Evolutionary conservation across 2,329 filamentous ascomycete genomes (phyloP), one percentile per base, ranked within the genome.

Genomic region (Claviceps sp.): DNA sequence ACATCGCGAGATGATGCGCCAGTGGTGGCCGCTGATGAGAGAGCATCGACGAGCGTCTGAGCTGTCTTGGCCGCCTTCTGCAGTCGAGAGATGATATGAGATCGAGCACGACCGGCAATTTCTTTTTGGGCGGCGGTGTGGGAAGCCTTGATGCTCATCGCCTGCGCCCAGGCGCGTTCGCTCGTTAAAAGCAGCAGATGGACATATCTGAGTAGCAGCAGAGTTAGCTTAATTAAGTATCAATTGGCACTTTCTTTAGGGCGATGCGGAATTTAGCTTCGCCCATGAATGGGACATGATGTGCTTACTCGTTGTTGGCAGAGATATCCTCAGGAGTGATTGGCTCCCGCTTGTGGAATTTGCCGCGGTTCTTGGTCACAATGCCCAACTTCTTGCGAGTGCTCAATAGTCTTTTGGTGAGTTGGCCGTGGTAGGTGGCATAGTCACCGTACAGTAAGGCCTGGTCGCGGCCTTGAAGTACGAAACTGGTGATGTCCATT

Each of bases 131-230:
- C 88, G 60, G 86, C 78, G 41, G 87, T 80, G 65, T 94, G 88
- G 19, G 81, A 74, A 4, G 88, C 80, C 69, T 95, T 96, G 77
- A 96, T 89, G 64, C 86, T 82, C 89, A 97, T 94, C 53, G 90
- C 91, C 67, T 95, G 85, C 40, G 93, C 91, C 88, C 89, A 97
- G 50, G 90, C 88, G 57, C 93, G 81, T 72, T 98, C 93, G 55
- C 90, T 83, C 41, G 82, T 87, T 62, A 96, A 81, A 52, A 98
- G 76, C 37, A 91, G 75, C n/a, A 96, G 75, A 58, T 85, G 77
- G 48, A 84, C 79, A 69, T 83, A 87, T 68, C 88, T 94, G 40
- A 26, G 30, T 2, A 13, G 24, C 10, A 3, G 7, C 16, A 39
- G 24, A 47, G 51, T 52, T 42, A 55, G 37, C 24, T 19, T 10